These are phyloP conservation scores for Saururus chinensis DNA, from an alignment of 164 flowering plant species.

Conservation along the genomic window DNA sequence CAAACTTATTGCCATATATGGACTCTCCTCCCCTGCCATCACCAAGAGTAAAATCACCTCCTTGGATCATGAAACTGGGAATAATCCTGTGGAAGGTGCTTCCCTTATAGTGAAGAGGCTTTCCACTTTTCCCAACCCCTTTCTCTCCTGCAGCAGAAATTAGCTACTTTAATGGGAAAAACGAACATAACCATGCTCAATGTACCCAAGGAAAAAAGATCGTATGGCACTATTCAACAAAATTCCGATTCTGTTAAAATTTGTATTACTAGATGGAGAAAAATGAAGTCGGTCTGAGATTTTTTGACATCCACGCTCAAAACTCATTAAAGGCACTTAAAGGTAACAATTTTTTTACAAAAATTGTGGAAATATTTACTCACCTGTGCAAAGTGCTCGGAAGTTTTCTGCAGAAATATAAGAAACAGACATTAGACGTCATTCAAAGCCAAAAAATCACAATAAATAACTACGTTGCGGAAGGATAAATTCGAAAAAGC, in stretches of 20 bases:
- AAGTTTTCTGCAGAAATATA: slow-evolving; percentile 57
- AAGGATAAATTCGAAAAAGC: neutral
- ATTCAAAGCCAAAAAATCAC: neutral
- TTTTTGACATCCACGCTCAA: too few relatives aligned
- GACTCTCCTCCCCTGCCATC: slow-evolving; percentile 98
- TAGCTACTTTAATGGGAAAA: neutral
- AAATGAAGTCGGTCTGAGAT: too few relatives aligned
- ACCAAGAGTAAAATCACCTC: slow-evolving; percentile 89
- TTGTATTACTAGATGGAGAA: too few relatives aligned
- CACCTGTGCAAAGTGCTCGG: slow-evolving; percentile 88
- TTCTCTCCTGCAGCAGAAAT: slow-evolving; percentile 63
- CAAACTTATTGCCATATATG: slow-evolving; percentile 81
- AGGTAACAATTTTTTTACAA: too few relatives aligned
- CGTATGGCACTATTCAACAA: too few relatives aligned
- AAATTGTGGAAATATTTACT: neutral
- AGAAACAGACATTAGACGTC: neutral
- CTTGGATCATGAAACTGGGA: slow-evolving; percentile 97
- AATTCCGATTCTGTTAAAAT: too few relatives aligned
- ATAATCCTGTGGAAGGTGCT: slow-evolving; percentile 89
- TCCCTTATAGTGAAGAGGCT: slow-evolving; percentile 92
- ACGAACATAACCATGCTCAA: too few relatives aligned
- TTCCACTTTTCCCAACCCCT: slow-evolving; percentile 72
- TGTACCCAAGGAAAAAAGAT: too few relatives aligned
- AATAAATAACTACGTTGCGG: neutral
- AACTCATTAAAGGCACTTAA: too few relatives aligned